These are phyloP conservation scores for Lentinus brumalis DNA, from an alignment of 768 basidiomycete genomes.

Conservation along the genomic window DNA sequence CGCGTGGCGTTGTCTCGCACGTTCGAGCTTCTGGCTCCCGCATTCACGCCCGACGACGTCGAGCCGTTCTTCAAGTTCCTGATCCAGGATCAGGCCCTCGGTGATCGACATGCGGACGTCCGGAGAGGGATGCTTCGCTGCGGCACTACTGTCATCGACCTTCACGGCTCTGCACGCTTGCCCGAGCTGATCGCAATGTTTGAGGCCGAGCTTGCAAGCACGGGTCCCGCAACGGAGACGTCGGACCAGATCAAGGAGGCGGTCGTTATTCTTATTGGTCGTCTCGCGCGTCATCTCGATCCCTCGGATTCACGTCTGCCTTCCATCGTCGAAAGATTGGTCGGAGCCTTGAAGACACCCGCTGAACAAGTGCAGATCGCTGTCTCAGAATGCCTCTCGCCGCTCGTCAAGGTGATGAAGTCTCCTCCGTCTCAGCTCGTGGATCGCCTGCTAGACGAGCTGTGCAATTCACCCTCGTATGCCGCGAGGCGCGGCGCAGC, in stretches of 20 bases:
- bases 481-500: slow-evolving; percentile 95
- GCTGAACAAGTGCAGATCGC: slow-evolving; percentile 96
- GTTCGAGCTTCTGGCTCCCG: slow-evolving; percentile 67
- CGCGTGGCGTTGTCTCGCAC: slow-evolving; percentile 73
- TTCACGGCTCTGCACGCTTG: slow-evolving; percentile 73
- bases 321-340: slow-evolving; percentile 77
- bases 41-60: slow-evolving; percentile 63
- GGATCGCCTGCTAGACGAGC: slow-evolving; percentile 73
- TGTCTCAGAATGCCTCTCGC: slow-evolving; percentile 92
- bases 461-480: slow-evolving; percentile 83
- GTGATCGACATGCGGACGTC: slow-evolving; percentile 81
- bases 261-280: slow-evolving; percentile 91
- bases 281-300: slow-evolving; percentile 86
- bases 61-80: slow-evolving; percentile 81
- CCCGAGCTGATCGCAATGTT: slow-evolving; percentile 79
- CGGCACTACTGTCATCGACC: slow-evolving; percentile 78
- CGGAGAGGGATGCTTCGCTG: slow-evolving; percentile 87
- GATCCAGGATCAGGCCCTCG: slow-evolving; percentile 82
- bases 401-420: slow-evolving; percentile 74
- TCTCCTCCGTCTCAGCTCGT: slow-evolving; percentile 63
- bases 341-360: slow-evolving; percentile 90
- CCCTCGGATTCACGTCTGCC: slow-evolving; percentile 77
- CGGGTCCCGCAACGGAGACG: slow-evolving; percentile 59
- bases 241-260: slow-evolving; percentile 93
- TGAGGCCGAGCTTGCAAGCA: slow-evolving; percentile 66